phyloP scores from a whole-genome alignment of 1,284 basidiomycete species.

The Pholiota adiposa region DNA sequence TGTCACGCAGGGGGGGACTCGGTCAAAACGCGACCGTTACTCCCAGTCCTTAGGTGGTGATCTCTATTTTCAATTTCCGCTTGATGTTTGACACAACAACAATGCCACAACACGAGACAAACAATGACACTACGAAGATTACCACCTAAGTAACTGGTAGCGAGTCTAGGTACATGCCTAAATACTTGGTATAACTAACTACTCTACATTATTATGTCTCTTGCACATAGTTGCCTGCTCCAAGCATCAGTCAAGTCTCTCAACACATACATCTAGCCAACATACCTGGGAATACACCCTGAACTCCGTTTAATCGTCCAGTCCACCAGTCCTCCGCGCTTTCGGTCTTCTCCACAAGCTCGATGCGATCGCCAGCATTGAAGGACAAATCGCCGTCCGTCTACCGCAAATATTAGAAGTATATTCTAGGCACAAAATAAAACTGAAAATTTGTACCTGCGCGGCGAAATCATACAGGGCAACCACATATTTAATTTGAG shows the following conservation, averaged over 20 bases:
- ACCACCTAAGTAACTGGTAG: too few species aligned
- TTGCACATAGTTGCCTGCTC: conserved; percentile 57
- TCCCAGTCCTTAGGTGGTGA: too few species aligned
- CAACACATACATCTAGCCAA: not conserved
- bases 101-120: too few species aligned
- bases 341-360: conserved; percentile 85
- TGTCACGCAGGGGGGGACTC: too few species aligned
- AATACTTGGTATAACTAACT: not conserved
- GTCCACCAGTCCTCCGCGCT: conserved; percentile 99
- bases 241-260: conserved; percentile 15
- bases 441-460: conserved; percentile 53
- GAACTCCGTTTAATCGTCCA: conserved; percentile 80
- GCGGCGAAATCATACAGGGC: conserved; percentile 96
- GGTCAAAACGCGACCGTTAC: too few species aligned
- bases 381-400: conserved; percentile 95
- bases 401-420: conserved; percentile 40
- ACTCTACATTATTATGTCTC: conserved; percentile 33
- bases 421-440: conserved; percentile 3
- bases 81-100: too few species aligned
- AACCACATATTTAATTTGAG: conserved; percentile 77
- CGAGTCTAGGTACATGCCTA: too few species aligned
- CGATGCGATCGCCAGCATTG: conserved; percentile 91
- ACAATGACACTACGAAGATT: too few species aligned
- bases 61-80: too few species aligned
- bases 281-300: conserved; percentile 93